A percentile compares a stretch with the other conserved stretches of the same genome.
These are phyloP conservation scores for Nemania abortiva DNA, from an alignment of 2,329 filamentous ascomycete species.

Conservation along the genomic window DNA sequence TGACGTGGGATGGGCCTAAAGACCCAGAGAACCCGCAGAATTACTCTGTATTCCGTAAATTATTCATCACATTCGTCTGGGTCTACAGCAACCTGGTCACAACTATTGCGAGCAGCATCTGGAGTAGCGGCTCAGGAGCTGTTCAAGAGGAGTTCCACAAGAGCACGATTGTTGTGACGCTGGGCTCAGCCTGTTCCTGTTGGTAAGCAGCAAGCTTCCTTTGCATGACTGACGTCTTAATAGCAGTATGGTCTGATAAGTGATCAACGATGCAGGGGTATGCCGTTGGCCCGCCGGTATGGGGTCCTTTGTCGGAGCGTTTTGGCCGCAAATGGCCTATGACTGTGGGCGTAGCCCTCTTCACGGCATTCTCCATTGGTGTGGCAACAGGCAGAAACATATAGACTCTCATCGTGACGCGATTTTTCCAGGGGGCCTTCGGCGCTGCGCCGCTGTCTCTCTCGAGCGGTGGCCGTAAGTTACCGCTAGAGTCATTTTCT, in stretches of 20 bases:
- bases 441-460: slow-evolving; percentile 58
- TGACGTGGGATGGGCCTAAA: slow-evolving; percentile 35
- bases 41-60: slow-evolving; percentile 25
- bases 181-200: slow-evolving; percentile 37
- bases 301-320: slow-evolving; percentile 59
- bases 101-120: slow-evolving; percentile 39
- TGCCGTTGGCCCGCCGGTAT: slow-evolving; percentile 56
- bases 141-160: slow-evolving; percentile 27
- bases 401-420: slow-evolving; percentile 45
- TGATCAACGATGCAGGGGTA: slow-evolving; percentile 19
- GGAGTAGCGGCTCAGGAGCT: slow-evolving; percentile 30
- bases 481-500: no score
- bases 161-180: slow-evolving; percentile 30
- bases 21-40: slow-evolving; percentile 39
- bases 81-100: slow-evolving; percentile 35
- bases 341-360: slow-evolving; percentile 56
- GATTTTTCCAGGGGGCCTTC: slow-evolving; percentile 61
- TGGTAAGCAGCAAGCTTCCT: slow-evolving; percentile 25
- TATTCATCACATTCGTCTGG: slow-evolving; percentile 36
- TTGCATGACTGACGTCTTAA: no score
- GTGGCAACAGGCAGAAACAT: slow-evolving; percentile 50
- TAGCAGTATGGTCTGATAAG: no score
- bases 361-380: slow-evolving; percentile 61
- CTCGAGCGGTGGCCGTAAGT: slow-evolving; percentile 56
- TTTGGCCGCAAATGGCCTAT: slow-evolving; percentile 60